Conservation (phyloP, 495 filamentous ascomycete species). For the Poronia punctata region DNA sequence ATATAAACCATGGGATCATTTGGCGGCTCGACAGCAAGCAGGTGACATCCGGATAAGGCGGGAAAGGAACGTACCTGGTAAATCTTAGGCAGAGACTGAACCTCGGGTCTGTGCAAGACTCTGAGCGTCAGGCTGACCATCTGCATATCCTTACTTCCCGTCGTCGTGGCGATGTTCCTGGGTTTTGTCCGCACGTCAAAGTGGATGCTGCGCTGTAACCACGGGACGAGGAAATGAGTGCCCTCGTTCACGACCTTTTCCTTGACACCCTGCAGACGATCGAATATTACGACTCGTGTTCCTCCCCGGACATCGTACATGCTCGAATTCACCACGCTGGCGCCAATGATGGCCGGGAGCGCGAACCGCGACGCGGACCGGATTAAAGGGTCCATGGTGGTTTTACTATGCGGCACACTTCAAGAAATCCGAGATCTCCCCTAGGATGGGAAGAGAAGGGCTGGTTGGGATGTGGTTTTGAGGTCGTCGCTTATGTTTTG, state of each 20-base stretch:
- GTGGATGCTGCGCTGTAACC: constrained; percentile 90
- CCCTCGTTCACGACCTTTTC: constrained; percentile 90
- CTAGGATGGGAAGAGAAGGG: too few species aligned
- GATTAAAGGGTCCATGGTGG: constrained; percentile 15
- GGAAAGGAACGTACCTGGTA: constrained; percentile 69
- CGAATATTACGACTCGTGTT: constrained; percentile 94
- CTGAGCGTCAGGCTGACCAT: constrained; percentile 98
- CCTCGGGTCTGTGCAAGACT: constrained; percentile 91
- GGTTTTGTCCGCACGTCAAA: constrained; percentile 98
- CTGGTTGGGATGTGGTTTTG: too few species aligned
- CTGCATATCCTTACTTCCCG: constrained; percentile 97
- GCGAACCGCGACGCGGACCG: constrained; percentile 56
- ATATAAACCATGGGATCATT: too few species aligned
- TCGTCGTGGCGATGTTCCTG: constrained; percentile 94
- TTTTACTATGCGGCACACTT: too few species aligned
- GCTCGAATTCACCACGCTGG: constrained; percentile 58
- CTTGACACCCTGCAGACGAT: constrained; percentile 85
- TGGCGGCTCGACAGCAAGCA: too few species aligned
- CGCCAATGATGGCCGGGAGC: constrained; percentile 60
- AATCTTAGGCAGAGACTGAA: constrained; percentile 87
- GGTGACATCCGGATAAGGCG: not conserved
- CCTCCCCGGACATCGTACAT: constrained; percentile 97
- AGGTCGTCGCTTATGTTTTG: too few species aligned
- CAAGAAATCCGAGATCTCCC: too few species aligned
- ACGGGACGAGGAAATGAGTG: constrained; percentile 93